Base-by-base conservation (phyloP, 225 moss, liverwort and hornwort species). In the Polytrichum formosum region DNA sequence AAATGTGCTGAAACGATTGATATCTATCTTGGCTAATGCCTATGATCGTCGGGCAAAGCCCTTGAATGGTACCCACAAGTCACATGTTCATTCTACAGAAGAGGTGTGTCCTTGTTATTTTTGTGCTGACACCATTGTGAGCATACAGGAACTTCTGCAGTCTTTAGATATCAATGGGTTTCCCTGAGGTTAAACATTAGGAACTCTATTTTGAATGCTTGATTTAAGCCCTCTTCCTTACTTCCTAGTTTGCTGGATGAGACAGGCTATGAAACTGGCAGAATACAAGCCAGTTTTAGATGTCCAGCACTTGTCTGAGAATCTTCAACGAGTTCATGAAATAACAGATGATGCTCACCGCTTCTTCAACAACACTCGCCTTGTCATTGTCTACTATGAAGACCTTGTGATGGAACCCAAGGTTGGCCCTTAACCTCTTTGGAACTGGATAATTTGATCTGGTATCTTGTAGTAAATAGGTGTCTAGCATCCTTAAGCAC, bases 21-120 rank as follows among this genome's bases (percentile, higher is more conserved):
- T 86, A 26, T 89, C 88, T 68, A 85, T 89, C 67, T 69, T 89
- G 74, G 88, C 88, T 37, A 89, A 89, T 71, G 88, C 83, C 25
- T 86, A 89, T 60, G 88, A 89, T 61, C 83, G 85, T 66, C 61
- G 67, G 66, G 70, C 67, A 23, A 89, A 56, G 76, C 85, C 82
- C n/a, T 30, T 89, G 63, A 89, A 89, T 64, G 85, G 88, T 63
- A 89, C 79, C 31, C 88, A 89, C 61, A 85, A 83, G 78, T 85
- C 88, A 5, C 88, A 89, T 83, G 88, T 85, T 22, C 85, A 85
- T 62, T 85, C 88, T 31, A 61, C 78, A 29, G 85, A 89, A 68
- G 88, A 89, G 85, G 88, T 86, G 60, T 46, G 46, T 46, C 46
- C 46, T 46, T 16, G 46, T 13, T 46, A 4, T 46, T 46, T 46